Conservation (phyloP, 192 early-diverging fungal species). For the Backusella liffmaniae region DNA sequence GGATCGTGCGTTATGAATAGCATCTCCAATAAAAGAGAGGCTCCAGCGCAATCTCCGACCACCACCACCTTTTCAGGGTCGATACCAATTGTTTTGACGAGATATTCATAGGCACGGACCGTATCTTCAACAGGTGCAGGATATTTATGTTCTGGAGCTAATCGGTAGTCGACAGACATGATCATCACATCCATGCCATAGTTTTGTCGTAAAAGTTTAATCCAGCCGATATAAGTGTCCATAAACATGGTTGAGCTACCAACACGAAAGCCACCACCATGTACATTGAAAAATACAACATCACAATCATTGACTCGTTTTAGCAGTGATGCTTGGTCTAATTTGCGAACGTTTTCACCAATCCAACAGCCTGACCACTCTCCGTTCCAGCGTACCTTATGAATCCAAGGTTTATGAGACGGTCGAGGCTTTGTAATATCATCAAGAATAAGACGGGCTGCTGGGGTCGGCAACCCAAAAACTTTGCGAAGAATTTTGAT, state of each 20-base stretch:
- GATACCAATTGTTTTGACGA: conserved; percentile 18
- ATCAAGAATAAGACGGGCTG: conserved; percentile 33
- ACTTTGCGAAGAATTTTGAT: conserved; percentile 30
- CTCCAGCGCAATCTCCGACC: conserved; percentile 31
- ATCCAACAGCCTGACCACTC: conserved; percentile 41
- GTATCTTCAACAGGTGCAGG: conserved; percentile 34
- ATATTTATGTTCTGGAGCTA: conserved; percentile 37
- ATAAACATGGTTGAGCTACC: conserved; percentile 33
- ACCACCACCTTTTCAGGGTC: conserved; percentile 28
- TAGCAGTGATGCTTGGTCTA: conserved; percentile 18
- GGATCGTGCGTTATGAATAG: conserved; percentile 38
- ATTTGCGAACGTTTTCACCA: conserved; percentile 28
- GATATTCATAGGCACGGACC: conserved; percentile 36
- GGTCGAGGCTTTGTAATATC: conserved; percentile 33
- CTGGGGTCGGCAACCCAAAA: conserved; percentile 34
- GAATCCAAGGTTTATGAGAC: conserved; percentile 31
- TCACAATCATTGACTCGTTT: conserved; percentile 25
- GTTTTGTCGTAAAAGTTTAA: conserved; percentile 26
- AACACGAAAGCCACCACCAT: conserved; percentile 37
- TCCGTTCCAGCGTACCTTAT: conserved; percentile 29
- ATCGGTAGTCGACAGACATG: conserved; percentile 35
- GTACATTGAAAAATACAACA: conserved; percentile 34
- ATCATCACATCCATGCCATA: conserved; percentile 33
- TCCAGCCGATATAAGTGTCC: conserved; percentile 34
- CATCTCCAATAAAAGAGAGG: conserved; percentile 32